These are phyloP conservation scores for Sporothrix mexicana DNA, from an alignment of 2,329 filamentous ascomycete genomes.

Conservation along the genomic window DNA sequence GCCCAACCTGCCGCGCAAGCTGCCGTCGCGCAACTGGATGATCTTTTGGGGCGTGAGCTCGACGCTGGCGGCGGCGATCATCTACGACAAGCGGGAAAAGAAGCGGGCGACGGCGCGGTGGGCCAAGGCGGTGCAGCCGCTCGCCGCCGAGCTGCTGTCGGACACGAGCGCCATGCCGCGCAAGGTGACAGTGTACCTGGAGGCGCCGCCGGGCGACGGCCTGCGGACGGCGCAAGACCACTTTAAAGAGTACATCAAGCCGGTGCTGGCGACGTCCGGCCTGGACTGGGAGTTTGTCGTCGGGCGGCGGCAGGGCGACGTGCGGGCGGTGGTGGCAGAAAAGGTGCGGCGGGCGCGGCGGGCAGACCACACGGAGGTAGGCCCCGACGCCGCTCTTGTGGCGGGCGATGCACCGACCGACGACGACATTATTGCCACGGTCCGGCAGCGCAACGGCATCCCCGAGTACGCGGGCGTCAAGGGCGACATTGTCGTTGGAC, in stretches of 20 bases:
- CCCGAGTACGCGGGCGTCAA: constrained; percentile 73
- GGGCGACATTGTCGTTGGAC: constrained; percentile 87
- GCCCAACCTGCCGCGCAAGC: constrained; percentile 78
- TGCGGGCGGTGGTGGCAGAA: constrained; percentile 85
- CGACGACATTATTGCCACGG: constrained; percentile 65
- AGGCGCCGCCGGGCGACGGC: constrained; percentile 85
- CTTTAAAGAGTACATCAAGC: constrained; percentile 95
- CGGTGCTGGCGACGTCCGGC: constrained; percentile 84
- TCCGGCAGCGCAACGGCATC: constrained; percentile 70
- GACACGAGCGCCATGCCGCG: constrained; percentile 74
- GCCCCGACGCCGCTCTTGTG: background rate
- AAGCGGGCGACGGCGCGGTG: constrained; percentile 84
- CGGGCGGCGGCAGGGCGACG: constrained; percentile 88
- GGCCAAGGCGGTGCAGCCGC: constrained; percentile 81
- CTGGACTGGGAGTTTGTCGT: constrained; percentile 97
- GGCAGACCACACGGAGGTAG: constrained; percentile 54
- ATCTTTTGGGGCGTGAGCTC: constrained; percentile 87
- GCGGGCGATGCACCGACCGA: constrained; percentile 57
- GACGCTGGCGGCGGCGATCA: constrained; percentile 77
- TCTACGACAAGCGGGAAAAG: constrained; percentile 94
- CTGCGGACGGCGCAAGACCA: constrained; percentile 87
- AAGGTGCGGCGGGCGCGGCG: constrained; percentile 75
- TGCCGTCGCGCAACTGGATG: constrained; percentile 96
- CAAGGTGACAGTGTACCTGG: constrained; percentile 83
- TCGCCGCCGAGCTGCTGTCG: constrained; percentile 80